A percentile compares a stretch with the other conserved stretches of the same genome.
Conservation (phyloP, 192 early-diverging fungal species). For the Coemansia sp. region DNA sequence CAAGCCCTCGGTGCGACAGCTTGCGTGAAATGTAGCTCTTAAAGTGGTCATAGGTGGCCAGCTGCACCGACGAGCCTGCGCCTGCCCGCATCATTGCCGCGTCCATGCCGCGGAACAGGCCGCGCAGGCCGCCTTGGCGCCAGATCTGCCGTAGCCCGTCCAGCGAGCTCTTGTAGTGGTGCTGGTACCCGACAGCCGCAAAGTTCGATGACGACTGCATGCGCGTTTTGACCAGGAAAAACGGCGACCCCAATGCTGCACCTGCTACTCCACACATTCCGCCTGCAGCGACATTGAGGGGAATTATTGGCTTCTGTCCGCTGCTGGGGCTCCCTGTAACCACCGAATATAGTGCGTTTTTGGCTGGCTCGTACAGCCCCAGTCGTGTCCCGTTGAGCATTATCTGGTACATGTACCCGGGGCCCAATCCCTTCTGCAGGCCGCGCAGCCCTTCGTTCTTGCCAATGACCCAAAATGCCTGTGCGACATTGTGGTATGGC, state of each 20-base stretch:
- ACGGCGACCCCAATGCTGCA: conserved; percentile 77
- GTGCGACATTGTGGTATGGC: conserved; percentile 74
- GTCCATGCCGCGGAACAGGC: conserved; percentile 83
- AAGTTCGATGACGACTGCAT: conserved; percentile 72
- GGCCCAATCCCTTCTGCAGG: conserved; percentile 81
- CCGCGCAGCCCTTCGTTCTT: conserved; percentile 82
- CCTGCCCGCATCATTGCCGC: conserved; percentile 88
- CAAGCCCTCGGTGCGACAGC: conserved; percentile 56
- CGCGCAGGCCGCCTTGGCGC: conserved; percentile 67
- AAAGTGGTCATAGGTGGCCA: conserved; percentile 84
- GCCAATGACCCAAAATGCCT: conserved; percentile 73
- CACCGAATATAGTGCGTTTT: conserved; percentile 53
- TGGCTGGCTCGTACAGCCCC: conserved; percentile 86
- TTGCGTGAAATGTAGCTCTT: conserved; percentile 60
- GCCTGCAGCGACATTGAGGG: conserved; percentile 70
- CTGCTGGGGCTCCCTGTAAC: conserved; percentile 41
- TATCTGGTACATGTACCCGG: conserved; percentile 90
- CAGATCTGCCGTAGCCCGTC: conserved; percentile 68
- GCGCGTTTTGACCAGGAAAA: conserved; percentile 90
- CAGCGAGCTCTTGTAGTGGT: conserved; percentile 71
- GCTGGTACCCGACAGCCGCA: conserved; percentile 79
- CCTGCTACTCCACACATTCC: conserved; percentile 77
- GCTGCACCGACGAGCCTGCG: conserved; percentile 84
- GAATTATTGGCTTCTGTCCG: conserved; percentile 31
- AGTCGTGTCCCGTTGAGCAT: conserved; percentile 91